These are phyloP conservation scores for Phytopythium boreale DNA, from an alignment of 352 stramenopile genomes.

Conservation along the genomic window DNA sequence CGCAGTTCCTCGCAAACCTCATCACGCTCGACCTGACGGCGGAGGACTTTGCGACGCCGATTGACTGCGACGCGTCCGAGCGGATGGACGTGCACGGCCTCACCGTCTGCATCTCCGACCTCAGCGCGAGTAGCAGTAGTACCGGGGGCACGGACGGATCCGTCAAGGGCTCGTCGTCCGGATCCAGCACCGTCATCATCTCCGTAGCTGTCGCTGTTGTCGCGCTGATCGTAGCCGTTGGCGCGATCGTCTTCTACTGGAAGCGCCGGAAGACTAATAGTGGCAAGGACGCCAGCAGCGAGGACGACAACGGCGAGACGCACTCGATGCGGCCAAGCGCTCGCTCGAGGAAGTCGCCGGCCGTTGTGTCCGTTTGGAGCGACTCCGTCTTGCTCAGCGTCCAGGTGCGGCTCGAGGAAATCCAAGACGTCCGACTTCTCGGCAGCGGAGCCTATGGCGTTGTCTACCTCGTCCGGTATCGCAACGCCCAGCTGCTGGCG, in stretches of 20 bases:
- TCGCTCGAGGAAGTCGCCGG: constrained; percentile 8
- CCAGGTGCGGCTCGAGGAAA: constrained; percentile 18
- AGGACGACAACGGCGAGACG: constrained; percentile 12
- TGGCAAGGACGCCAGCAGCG: constrained; percentile 2
- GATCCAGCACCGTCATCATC: constrained; percentile 8
- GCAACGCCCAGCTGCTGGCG: constrained; percentile 15
- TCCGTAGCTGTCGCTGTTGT: constrained; percentile 8
- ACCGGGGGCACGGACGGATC: not conserved
- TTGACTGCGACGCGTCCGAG: constrained; percentile 11
- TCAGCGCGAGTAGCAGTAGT: not conserved
- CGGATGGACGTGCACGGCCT: constrained; percentile 10
- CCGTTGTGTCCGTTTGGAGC: constrained; percentile 17
- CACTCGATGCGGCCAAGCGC: constrained; percentile 2
- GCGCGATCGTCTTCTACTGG: constrained; percentile 12
- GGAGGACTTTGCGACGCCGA: constrained; percentile 13
- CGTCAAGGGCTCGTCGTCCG: not conserved
- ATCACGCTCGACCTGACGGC: constrained; percentile 15
- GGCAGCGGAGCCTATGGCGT: constrained; percentile 21
- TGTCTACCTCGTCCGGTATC: constrained; percentile 25
- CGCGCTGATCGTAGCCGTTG: constrained; percentile 13
- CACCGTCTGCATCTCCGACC: constrained; percentile 16
- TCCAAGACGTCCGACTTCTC: constrained; percentile 18
- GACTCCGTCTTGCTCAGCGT: constrained; percentile 15
- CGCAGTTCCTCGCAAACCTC: constrained; percentile 15
- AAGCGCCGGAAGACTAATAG: constrained; percentile 6